A percentile compares a stretch with the other conserved stretches of the same genome.
These are phyloP conservation scores for Eucalyptus dawsonii DNA, from an alignment of 345 rosid genomes.

Conservation along the genomic window DNA sequence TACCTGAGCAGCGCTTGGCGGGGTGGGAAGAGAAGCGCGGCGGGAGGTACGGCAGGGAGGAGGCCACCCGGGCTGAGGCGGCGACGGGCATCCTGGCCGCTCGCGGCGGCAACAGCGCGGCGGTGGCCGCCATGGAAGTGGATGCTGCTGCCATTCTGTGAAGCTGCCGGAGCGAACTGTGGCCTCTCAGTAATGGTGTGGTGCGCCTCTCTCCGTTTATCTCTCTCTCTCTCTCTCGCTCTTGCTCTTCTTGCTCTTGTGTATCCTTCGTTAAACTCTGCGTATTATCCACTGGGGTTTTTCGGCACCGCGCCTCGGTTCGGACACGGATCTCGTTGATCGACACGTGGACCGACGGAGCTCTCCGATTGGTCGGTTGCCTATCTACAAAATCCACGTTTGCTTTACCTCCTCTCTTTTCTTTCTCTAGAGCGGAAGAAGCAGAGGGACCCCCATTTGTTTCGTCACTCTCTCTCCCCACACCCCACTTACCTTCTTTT, in stretches of 20 bases:
- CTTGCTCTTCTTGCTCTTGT: background rate
- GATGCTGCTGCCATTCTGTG: slow-evolving; percentile 50
- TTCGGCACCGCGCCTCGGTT: background rate
- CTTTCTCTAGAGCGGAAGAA: background rate
- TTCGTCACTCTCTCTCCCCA: background rate
- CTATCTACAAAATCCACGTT: slow-evolving; percentile 39
- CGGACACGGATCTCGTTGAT: background rate
- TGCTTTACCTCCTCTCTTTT: background rate
- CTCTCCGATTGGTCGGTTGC: slow-evolving; percentile 40
- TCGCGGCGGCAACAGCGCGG: slow-evolving; percentile 31
- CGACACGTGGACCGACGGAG: slow-evolving; percentile 39
- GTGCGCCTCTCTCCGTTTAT: background rate
- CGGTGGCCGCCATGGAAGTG: slow-evolving; percentile 45
- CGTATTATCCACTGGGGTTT: slow-evolving; percentile 3
- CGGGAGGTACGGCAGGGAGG: slow-evolving; percentile 47
- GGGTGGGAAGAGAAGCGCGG: slow-evolving; percentile 42
- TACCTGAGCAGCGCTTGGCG: slow-evolving; percentile 17
- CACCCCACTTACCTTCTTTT: too few species aligned
- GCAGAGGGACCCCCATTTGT: background rate
- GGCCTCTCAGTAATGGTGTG: background rate
- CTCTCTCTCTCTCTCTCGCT: background rate
- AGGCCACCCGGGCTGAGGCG: slow-evolving; percentile 24
- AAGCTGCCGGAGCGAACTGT: background rate
- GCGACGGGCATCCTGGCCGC: slow-evolving; percentile 3
- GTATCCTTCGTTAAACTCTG: background rate